A percentile compares a stretch with the other conserved stretches of the same genome.
Conservation (phyloP, 176 grass and related monocot genomes). For the Ampelocalamus luodianensis region DNA sequence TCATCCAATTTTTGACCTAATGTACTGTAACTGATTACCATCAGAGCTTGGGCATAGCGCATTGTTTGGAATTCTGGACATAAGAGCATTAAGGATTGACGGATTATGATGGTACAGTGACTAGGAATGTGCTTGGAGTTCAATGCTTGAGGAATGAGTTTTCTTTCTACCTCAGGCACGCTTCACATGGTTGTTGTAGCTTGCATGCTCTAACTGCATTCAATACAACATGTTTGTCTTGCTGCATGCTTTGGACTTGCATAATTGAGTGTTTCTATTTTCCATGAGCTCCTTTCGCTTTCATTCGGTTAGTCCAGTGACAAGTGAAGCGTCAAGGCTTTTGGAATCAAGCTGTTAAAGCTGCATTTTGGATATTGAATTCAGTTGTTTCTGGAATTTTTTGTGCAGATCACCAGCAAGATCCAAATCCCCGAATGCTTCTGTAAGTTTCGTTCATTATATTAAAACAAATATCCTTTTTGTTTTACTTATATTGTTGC, state of each 20-base stretch:
- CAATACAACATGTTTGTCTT: slow-evolving; percentile 38
- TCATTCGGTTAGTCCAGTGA: slow-evolving; percentile 10
- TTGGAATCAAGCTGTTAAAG: slow-evolving; percentile 57
- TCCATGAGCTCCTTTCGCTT: slow-evolving; percentile 43
- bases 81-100: slow-evolving; percentile 64
- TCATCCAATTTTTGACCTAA: slow-evolving; percentile 55
- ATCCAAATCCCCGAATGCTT: slow-evolving; percentile 66
- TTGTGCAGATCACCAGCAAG: slow-evolving; percentile 83
- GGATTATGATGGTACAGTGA: slow-evolving; percentile 63
- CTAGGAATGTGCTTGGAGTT: slow-evolving; percentile 53
- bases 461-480: not conserved
- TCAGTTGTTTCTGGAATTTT: slow-evolving; percentile 61
- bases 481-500: slow-evolving; percentile 14
- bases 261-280: slow-evolving; percentile 36
- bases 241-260: slow-evolving; percentile 29
- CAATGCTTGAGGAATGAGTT: slow-evolving; percentile 58
- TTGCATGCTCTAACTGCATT: slow-evolving; percentile 19
- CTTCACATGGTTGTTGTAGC: slow-evolving; percentile 36
- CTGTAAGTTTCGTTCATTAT: slow-evolving; percentile 48
- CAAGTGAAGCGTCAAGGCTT: slow-evolving; percentile 36
- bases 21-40: slow-evolving; percentile 66
- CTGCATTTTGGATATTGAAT: slow-evolving; percentile 67
- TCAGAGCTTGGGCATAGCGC: slow-evolving; percentile 69
- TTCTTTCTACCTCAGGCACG: slow-evolving; percentile 45
- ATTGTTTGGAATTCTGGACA: slow-evolving; percentile 68